Evolutionary conservation across 2,329 filamentous ascomycete species (phyloP), one percentile per base, ranked within the genome.

Genomic region (Nothomitra cinnamomea): DNA sequence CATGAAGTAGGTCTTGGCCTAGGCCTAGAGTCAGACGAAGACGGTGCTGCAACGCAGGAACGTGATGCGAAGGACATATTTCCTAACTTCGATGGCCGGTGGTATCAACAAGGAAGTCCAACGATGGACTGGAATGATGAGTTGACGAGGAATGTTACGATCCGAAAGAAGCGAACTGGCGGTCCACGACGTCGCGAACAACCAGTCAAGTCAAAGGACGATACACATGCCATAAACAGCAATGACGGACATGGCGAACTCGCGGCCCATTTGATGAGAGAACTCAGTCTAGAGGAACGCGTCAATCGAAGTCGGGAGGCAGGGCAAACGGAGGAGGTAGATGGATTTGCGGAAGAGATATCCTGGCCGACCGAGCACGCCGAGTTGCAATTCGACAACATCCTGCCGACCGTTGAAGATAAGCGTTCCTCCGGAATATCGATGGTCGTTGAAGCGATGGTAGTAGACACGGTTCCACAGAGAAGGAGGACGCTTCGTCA

Each of bases 401-500:
- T 62, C 21, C 63, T 64, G 57, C 60, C 60, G 7, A 60, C 59
- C 32, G 66, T 65, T n/a, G 73, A 76, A 50, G 59, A 69, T 6
- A 70, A 68, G 53, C 70, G 76, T 38, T 69, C 72, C 22, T 81
- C 78, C 6, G 69, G 69, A 12, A 70, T 76, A 60, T 81, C 78
- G 15, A 77, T 77, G 0, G 69, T 80, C 2, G 70, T 81, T 8
- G 78, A 78, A 61, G 77, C 77, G 2, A 69, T 79, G 47, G 64
- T 80, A 36, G 67, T 81, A n/a, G 74, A 78, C 42, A 66, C 66
- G 1, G 64, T 68, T 32, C 70, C 72, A 13, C 71, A 69, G 52
- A 70, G 70, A 47, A 72, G 68, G 54, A 73, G 73, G 60, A 82
- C 78, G 6, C 64, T 83, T 55, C 74, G 80, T 3, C 79, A 83